Percentiles rank a stretch among this genome's conserved stretches.
phyloP scores from a whole-genome alignment of 805 yeast genomes.

The Metschnikowia hibisci region DNA sequence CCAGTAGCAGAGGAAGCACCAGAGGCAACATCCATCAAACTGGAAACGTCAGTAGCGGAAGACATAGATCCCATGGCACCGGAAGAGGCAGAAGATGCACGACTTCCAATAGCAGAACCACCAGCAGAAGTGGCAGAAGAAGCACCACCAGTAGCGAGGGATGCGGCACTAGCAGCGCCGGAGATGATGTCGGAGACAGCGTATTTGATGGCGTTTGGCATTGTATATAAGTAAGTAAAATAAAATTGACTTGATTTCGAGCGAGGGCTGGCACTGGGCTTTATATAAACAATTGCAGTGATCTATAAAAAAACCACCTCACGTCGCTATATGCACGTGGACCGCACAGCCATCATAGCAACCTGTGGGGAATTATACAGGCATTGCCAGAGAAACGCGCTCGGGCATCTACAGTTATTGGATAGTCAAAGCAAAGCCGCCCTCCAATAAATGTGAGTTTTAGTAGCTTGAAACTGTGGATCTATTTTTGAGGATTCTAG shows the following conservation, averaged over 20 bases:
- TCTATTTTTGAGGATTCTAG: too few relatives aligned
- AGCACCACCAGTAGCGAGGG: constrained; percentile 3
- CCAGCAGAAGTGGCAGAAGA: background rate
- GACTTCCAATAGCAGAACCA: constrained; percentile 11
- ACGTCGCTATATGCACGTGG: background rate
- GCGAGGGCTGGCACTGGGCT: background rate
- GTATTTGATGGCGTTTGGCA: constrained; percentile 28
- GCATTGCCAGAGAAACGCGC: background rate
- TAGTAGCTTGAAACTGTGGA: background rate
- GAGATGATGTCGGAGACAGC: constrained; percentile 19
- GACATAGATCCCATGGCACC: constrained; percentile 15
- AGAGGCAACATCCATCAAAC: constrained; percentile 6
- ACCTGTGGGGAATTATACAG: constrained; percentile 3
- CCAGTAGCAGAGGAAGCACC: constrained; percentile 12
- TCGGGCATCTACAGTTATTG: too few relatives aligned
- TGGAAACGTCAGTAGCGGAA: constrained; percentile 12
- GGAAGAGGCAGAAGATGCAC: constrained; percentile 11
- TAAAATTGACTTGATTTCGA: background rate
- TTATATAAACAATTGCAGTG: background rate
- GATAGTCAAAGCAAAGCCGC: too few relatives aligned
- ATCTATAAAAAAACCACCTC: background rate
- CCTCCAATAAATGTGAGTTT: background rate
- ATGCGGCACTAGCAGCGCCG: constrained; percentile 9
- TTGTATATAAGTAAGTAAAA: constrained; percentile 8
- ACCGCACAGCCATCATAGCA: constrained; percentile 2